Conservation (phyloP, 208 protist species). For the Zelonia costaricensis region DNA sequence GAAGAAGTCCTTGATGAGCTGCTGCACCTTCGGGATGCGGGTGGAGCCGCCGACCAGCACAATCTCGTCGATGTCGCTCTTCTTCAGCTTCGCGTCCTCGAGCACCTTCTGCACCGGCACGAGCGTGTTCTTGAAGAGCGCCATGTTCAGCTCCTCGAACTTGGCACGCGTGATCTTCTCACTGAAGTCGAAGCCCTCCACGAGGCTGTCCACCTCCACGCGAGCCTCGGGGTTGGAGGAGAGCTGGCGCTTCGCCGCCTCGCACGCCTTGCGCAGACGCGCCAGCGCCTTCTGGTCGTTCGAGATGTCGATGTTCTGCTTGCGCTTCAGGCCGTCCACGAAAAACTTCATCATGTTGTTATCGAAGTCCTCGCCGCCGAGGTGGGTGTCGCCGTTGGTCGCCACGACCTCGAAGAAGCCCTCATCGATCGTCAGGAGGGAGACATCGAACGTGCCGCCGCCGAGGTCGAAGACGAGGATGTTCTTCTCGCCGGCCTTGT, state of each 20-base stretch:
- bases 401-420: constrained; percentile 99
- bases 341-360: constrained; percentile 98
- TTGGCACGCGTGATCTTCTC: constrained; percentile 96
- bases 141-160: constrained; percentile 97
- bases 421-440: constrained; percentile 98
- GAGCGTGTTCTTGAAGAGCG: constrained; percentile 87
- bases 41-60: constrained; percentile 97
- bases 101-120: constrained; percentile 89
- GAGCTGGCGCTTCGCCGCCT: constrained; percentile 98
- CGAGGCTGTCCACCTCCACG: constrained; percentile 98
- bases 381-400: constrained; percentile 99
- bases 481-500: constrained; percentile 93
- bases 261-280: constrained; percentile 88
- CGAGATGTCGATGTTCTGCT: constrained; percentile 70
- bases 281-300: constrained; percentile 70
- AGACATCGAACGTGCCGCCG: constrained; percentile 99
- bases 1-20: constrained; percentile 96
- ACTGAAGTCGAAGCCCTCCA: constrained; percentile 98
- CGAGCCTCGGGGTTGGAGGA: constrained; percentile 90
- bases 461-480: constrained; percentile 99
- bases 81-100: constrained; percentile 89
- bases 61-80: constrained; percentile 90
- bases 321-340: constrained; percentile 94
- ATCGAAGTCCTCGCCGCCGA: constrained; percentile 99
- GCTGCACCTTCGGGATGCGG: constrained; percentile 99